These are phyloP conservation scores for Claviceps sp. DNA, from an alignment of 2,329 filamentous ascomycete genomes.

Conservation along the genomic window DNA sequence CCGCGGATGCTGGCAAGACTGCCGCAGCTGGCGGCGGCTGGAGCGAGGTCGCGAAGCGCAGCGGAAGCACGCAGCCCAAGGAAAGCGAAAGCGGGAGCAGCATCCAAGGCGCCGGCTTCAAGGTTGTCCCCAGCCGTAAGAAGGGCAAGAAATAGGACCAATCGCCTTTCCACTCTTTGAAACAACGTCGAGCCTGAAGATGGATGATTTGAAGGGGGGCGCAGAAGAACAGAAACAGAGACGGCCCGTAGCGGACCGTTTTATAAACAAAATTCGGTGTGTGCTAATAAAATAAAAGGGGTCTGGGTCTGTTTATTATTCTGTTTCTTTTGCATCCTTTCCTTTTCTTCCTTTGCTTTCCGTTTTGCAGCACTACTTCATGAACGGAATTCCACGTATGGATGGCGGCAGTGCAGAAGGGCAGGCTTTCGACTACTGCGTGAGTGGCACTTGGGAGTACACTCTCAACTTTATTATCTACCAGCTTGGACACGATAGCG, in stretches of 20 bases:
- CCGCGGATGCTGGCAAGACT: constrained; percentile 34
- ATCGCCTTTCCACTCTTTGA: constrained; percentile 7
- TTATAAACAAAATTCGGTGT: too few species aligned
- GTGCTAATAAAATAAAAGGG: too few species aligned
- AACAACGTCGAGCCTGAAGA: constrained; percentile 5
- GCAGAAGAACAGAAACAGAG: neutral
- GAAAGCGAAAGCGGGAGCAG: constrained; percentile 26
- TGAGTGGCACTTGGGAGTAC: too few species aligned
- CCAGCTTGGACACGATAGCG: neutral
- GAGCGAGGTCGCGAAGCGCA: constrained; percentile 97
- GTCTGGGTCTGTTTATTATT: neutral
- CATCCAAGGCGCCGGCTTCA: constrained; percentile 53
- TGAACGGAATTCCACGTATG: too few species aligned
- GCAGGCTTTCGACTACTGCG: too few species aligned
- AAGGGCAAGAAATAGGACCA: constrained; percentile 60
- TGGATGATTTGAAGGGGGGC: too few species aligned
- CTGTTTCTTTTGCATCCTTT: neutral
- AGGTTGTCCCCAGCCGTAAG: constrained; percentile 85
- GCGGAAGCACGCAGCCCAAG: constrained; percentile 29
- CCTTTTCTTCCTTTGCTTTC: neutral
- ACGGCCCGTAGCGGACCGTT: too few species aligned
- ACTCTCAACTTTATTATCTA: neutral
- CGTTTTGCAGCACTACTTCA: too few species aligned
- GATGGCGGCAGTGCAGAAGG: too few species aligned
- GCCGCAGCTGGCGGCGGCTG: constrained; percentile 54